Percentiles rank a stretch among this genome's conserved stretches.
Evolutionary conservation across 2,329 filamentous ascomycete genomes (phyloP).

Genomic region (Neobulgaria alba): DNA sequence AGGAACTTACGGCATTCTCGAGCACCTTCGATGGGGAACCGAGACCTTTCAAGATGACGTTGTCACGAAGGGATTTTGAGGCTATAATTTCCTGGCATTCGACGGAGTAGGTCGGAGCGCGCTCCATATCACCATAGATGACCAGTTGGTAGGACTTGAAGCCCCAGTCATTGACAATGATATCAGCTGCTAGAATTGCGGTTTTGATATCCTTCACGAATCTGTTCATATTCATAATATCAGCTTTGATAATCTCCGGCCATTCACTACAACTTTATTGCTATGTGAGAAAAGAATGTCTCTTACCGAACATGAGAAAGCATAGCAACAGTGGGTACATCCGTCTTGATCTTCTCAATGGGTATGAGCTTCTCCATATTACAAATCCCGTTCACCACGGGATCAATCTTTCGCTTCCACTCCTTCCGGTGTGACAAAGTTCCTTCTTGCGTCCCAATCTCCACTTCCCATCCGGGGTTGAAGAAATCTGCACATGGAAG

Average conservation of each 20-base stretch:
- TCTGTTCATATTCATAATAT: too few species aligned
- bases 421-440: conserved; percentile 46
- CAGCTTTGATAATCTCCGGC: too few species aligned
- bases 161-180: conserved; percentile 58
- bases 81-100: conserved; percentile 39
- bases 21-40: too few species aligned
- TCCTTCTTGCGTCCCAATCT: conserved; percentile 51
- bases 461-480: conserved; percentile 55
- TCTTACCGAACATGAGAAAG: conserved; percentile 49
- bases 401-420: conserved; percentile 48
- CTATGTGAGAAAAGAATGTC: too few species aligned
- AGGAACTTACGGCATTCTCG: too few species aligned
- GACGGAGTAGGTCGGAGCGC: conserved; percentile 52
- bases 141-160: conserved; percentile 55
- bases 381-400: conserved; percentile 56
- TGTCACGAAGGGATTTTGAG: conserved; percentile 22
- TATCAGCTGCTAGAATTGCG: conserved; percentile 53
- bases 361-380: conserved; percentile 51
- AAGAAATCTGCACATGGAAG: conserved; percentile 51
- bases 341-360: conserved; percentile 48
- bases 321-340: conserved; percentile 55
- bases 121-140: conserved; percentile 56
- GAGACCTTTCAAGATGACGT: conserved; percentile 26
- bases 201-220: conserved; percentile 57
- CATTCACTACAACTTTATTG: too few species aligned